Evolutionary conservation across 2,329 filamentous ascomycete genomes (phyloP), one percentile per base, ranked within the genome.

Genomic region (Triangularia setosa): DNA sequence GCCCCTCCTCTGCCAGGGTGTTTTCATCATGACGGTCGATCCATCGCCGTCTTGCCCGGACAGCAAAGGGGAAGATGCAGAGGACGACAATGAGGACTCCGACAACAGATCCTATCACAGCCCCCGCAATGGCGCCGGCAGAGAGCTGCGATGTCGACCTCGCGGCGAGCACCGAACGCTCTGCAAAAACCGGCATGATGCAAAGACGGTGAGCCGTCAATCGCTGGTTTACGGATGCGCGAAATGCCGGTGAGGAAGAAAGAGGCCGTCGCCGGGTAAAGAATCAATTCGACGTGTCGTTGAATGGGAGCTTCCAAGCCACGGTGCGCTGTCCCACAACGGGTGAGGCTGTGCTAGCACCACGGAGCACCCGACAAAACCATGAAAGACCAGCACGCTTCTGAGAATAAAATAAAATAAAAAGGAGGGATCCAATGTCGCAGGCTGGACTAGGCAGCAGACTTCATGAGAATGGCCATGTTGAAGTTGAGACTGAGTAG

Each of bases 101-200:
- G 28, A 72, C 65, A 18, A 74, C 70, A 28, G 69, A 70, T n/a
- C 75, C 76, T 61, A 78, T 68, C 63, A 73, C 72, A 63, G 71
- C 72, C 56, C 75, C 76, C 44, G 75, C 76, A 57, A 77, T 74
- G 65, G 69, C 72, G 60, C 76, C 75, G 28, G 68, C 63, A 12
- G 73, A 73, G 24, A 76, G 67, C 24, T 12, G 52, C 24, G 65
- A 64, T 53, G 35, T 67, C 18, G 67, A 67, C 28, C 71, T 67
- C 23, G 71, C 63, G 60, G 65, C 67, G 61, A 72, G 65, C 65
- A 65, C 61, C 58, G 68, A 67, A 62, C 70, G 64, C 54, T 67
- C 66, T 57, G 25, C 58, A 48, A 60, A 18, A 28, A 33, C 25
- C 58, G 58, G 58, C 57, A 53, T 40, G 40, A 53, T 52, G 28